Evolutionary conservation across 139 green algal genomes (phyloP).

Genomic region (Chlamydomonas eustigma): DNA sequence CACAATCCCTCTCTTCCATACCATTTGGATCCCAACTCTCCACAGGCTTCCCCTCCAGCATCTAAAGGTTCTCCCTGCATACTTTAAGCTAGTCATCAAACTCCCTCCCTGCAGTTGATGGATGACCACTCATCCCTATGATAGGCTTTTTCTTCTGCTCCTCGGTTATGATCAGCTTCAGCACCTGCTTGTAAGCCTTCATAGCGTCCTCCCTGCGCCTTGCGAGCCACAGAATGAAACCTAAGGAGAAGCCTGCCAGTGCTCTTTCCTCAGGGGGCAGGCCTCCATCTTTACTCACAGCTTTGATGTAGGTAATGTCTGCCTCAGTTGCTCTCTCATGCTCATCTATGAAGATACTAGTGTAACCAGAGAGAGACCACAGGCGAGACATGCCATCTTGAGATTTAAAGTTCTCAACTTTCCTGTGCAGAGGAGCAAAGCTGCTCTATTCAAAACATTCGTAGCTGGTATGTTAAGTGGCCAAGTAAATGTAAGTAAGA

Average conservation of each 20-base stretch:
- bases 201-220: not conserved
- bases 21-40: not conserved
- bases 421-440: no score
- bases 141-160: not conserved
- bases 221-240: not conserved
- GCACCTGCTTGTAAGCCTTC: not conserved
- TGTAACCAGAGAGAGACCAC: no score
- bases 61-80: not conserved
- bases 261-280: not conserved
- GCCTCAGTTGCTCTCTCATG: not conserved
- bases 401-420: no score
- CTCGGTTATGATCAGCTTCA: not conserved
- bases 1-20: not conserved
- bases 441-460: no score
- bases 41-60: not conserved
- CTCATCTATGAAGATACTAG: not conserved
- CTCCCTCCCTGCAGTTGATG: not conserved
- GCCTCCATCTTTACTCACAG: not conserved
- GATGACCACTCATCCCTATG: not conserved
- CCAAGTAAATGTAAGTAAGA: no score
- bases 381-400: no score
- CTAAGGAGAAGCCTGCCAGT: not conserved
- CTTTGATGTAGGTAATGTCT: not conserved
- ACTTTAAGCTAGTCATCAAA: not conserved
- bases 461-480: no score